phyloP scores from a whole-genome alignment of 2,329 filamentous ascomycete species.

The Fusarium clavum region DNA sequence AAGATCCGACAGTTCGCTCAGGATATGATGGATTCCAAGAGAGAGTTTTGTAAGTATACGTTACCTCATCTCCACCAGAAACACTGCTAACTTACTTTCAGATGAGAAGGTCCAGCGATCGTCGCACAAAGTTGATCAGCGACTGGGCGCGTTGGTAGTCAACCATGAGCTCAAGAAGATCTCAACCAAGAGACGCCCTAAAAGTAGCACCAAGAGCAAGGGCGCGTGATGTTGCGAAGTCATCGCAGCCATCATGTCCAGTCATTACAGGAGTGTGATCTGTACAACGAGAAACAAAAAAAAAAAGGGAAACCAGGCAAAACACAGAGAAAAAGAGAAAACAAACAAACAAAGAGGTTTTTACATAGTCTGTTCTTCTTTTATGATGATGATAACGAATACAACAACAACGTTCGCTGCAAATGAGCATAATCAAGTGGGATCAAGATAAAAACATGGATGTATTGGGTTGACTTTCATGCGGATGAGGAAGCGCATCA shows the following conservation, averaged over 20 bases:
- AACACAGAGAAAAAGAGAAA: constrained; percentile 25
- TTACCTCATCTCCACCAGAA: neutral
- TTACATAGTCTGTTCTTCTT: constrained; percentile 16
- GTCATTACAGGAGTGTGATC: constrained; percentile 34
- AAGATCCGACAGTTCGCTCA: constrained; percentile 46
- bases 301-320: constrained; percentile 14
- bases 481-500: constrained; percentile 32
- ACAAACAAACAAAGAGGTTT: constrained; percentile 14
- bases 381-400: constrained; percentile 35
- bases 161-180: constrained; percentile 57
- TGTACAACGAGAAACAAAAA: constrained; percentile 5
- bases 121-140: constrained; percentile 48
- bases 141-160: constrained; percentile 52
- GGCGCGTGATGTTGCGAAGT: constrained; percentile 44
- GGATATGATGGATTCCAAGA: constrained; percentile 51
- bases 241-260: constrained; percentile 23
- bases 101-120: constrained; percentile 51
- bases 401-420: constrained; percentile 37
- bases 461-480: constrained; percentile 30
- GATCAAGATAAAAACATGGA: constrained; percentile 18
- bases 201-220: constrained; percentile 44
- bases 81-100: constrained; percentile 40
- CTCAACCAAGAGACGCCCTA: constrained; percentile 50
- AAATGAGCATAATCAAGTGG: constrained; percentile 9
- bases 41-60: constrained; percentile 52